These are phyloP conservation scores for Aspergillus japonicus DNA, from an alignment of 2,329 filamentous ascomycete genomes.

Conservation along the genomic window DNA sequence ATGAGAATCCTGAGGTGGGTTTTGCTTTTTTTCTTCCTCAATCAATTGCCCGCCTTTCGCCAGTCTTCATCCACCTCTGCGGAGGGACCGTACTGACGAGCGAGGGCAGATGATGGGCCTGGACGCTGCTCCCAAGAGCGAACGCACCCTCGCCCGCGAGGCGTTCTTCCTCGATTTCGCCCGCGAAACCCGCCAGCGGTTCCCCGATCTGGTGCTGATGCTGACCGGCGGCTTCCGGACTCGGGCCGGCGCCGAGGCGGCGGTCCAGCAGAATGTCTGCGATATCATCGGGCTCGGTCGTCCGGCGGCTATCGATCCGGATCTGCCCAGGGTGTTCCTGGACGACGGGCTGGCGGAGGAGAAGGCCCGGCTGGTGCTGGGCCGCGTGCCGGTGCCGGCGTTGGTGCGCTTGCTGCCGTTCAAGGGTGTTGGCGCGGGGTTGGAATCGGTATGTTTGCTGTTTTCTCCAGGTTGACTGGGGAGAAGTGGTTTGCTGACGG, in stretches of 20 bases:
- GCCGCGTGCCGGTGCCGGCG: slow-evolving; percentile 26
- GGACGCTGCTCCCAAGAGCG: slow-evolving; percentile 25
- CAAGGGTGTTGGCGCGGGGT: slow-evolving; percentile 29
- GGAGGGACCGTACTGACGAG: background rate
- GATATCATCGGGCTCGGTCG: slow-evolving; percentile 52
- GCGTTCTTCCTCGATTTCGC: slow-evolving; percentile 70
- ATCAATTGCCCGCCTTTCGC: no score
- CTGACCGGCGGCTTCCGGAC: slow-evolving; percentile 65
- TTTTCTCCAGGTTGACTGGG: background rate
- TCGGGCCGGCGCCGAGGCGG: slow-evolving; percentile 50
- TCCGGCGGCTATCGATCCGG: slow-evolving; percentile 47
- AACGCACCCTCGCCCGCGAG: slow-evolving; percentile 56
- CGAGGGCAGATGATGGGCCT: slow-evolving; percentile 37
- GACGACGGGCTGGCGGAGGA: slow-evolving; percentile 29
- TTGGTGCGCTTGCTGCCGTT: slow-evolving; percentile 24
- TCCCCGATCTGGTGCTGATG: slow-evolving; percentile 51
- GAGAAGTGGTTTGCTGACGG: background rate
- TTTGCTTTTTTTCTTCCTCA: slow-evolving; percentile 6
- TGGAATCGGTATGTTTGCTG: slow-evolving; percentile 30
- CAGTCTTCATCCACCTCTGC: background rate
- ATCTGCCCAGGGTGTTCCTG: slow-evolving; percentile 37
- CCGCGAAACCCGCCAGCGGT: slow-evolving; percentile 47
- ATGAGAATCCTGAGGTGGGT: slow-evolving; percentile 53
- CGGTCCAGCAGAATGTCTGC: slow-evolving; percentile 48
- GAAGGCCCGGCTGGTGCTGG: slow-evolving; percentile 25